Percentiles rank a stretch among this genome's conserved stretches.
Evolutionary conservation across 1,284 basidiomycete species (phyloP).

Genomic region (Agaricales sp.): DNA sequence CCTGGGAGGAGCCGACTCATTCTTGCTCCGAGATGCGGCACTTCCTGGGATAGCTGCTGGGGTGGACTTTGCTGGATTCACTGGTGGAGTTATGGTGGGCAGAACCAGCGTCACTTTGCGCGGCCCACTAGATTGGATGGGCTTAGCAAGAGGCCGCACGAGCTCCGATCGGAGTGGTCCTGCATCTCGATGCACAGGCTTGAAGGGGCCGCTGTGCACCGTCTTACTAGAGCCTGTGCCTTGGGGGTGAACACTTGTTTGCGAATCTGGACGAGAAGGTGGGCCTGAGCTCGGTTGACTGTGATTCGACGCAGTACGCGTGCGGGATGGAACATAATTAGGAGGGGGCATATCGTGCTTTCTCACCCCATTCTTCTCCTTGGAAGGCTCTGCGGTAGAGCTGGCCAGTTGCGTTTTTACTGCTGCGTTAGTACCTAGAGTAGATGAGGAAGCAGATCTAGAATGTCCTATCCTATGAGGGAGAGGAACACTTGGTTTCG

Average conservation of each 20-base stretch:
- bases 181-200: background rate
- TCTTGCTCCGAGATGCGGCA: background rate
- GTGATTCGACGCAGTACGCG: slow-evolving; percentile 13
- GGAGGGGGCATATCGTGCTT: slow-evolving; percentile 14
- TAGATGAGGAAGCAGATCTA: slow-evolving; percentile 5
- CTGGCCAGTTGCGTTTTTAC: slow-evolving; percentile 1
- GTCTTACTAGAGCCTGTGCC: background rate
- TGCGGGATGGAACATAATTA: slow-evolving; percentile 18
- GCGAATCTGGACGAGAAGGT: slow-evolving; percentile 11
- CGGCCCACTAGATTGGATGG: background rate
- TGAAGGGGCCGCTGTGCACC: background rate
- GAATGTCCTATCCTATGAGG: background rate
- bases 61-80: background rate
- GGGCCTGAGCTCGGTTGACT: slow-evolving; percentile 11
- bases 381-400: slow-evolving; percentile 6
- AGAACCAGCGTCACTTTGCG: background rate
- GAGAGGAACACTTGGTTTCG: too few relatives aligned
- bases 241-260: slow-evolving; percentile 9
- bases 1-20: background rate
- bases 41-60: background rate
- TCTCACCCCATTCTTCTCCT: slow-evolving; percentile 12
- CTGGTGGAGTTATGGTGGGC: background rate
- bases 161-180: background rate
- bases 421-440: background rate
- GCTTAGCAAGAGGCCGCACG: background rate